Base-by-base conservation (phyloP, 495 filamentous ascomycete species). In the Hypoxylon fragiforme region DNA sequence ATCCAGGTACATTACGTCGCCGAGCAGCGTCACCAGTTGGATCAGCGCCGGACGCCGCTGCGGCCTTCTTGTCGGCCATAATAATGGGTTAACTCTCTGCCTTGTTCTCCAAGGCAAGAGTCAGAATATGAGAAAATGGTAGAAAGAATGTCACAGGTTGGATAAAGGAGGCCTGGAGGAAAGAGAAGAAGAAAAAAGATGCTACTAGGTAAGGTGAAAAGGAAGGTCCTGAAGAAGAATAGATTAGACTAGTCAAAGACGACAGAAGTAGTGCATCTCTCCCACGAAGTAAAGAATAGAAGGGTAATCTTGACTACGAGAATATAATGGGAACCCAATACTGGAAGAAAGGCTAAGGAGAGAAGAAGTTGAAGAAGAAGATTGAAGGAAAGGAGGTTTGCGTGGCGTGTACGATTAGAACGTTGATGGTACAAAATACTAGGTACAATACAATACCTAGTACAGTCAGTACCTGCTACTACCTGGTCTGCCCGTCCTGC, bases 1-100 rank as follows among this genome's bases (percentile, higher is more conserved):
- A 42, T 36, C 77, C 77, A 15, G 83, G 77, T 16, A 90, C 81
- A 75, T 89, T 90, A 74, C 92, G 85, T 67, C 86, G 83, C 59
- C 89, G 79, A 51, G 87, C 72, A 63, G 90, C 85, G 46, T 90
- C 77, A 59, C 84, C 80, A 20, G 73, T 67, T 28, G 56, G 58
- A 44, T 87, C 81, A 50, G 82, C 77, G 64, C 89, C 91, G 31
- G 89, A 88, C 52, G 81, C 83, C 61, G 81, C 65, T 58, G 68
- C 70, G 57, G 73, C 77, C 67, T 74, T 76, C 41, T 77, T 69
- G 42, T 70, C 64, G 50, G 78, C 76, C 79, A 84, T 85, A 38
- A 8, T 53, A 47, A 48, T 3, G 20, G 15, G 26, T 21, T 61
- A 51, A 34, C 46, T 51, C 42, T 61, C 51, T 6, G 12, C 52